These are phyloP conservation scores for Cryptococcus deneoformans DNA, from an alignment of 1,284 basidiomycete genomes.

Conservation along the genomic window DNA sequence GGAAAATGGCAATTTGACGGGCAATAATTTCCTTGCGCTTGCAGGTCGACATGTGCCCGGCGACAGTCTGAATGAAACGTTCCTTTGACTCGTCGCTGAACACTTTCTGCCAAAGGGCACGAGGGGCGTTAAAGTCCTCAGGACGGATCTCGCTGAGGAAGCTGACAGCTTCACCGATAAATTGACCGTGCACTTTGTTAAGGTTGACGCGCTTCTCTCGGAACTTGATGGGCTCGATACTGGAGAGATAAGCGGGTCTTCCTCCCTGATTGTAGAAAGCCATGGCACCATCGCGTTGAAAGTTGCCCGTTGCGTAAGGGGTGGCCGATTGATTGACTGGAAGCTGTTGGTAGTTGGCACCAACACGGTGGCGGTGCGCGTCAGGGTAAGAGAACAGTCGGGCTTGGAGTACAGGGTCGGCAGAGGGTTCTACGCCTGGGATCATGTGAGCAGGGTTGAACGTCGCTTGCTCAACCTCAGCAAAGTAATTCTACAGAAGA, in stretches of 20 bases:
- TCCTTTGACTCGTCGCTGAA: conserved; percentile 61
- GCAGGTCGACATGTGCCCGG: conserved; percentile 66
- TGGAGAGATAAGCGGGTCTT: conserved; percentile 82
- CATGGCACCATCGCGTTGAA: conserved; percentile 61
- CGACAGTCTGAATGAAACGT: conserved; percentile 72
- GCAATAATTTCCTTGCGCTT: conserved; percentile 45
- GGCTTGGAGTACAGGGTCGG: conserved; percentile 87
- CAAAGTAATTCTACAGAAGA: conserved; percentile 41
- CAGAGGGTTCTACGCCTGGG: conserved; percentile 81
- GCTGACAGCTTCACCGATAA: conserved; percentile 66
- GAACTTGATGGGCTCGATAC: conserved; percentile 53
- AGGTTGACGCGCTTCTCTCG: conserved; percentile 30
- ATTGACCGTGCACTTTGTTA: conserved; percentile 64
- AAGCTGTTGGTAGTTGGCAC: conserved; percentile 77
- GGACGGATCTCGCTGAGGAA: conserved; percentile 77
- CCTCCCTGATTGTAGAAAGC: conserved; percentile 72
- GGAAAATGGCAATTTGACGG: no score
- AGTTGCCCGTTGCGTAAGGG: conserved; percentile 66
- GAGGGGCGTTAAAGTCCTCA: conserved; percentile 86
- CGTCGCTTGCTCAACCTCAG: conserved; percentile 74
- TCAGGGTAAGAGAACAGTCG: conserved; percentile 95
- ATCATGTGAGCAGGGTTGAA: conserved; percentile 70
- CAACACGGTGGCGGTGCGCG: conserved; percentile 73
- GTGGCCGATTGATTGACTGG: conserved; percentile 74
- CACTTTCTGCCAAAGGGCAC: conserved; percentile 69